A percentile compares a stretch with the other conserved stretches of the same genome.
phyloP scores from a whole-genome alignment of 2,329 filamentous ascomycete species.

The Cercospora janseana region DNA sequence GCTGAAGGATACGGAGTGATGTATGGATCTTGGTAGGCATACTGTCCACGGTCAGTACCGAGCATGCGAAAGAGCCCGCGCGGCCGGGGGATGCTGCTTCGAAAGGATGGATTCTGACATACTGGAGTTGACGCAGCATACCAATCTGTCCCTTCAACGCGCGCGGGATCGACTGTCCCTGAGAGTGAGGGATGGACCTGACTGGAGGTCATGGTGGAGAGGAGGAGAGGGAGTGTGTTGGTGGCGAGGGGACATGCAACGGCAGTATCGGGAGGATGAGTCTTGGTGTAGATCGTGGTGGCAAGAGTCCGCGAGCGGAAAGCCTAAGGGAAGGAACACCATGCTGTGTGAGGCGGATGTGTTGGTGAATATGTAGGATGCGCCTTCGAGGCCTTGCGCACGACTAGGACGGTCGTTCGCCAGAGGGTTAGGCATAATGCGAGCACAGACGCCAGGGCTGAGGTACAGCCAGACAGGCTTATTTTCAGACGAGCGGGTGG shows the following conservation, averaged over 20 bases:
- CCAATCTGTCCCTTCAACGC: slow-evolving; percentile 31
- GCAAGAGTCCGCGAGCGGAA: slow-evolving; percentile 24
- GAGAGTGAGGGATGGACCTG: slow-evolving; percentile 31
- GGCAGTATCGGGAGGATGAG: slow-evolving; percentile 28
- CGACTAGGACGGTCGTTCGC: slow-evolving; percentile 20
- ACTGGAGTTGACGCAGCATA: slow-evolving; percentile 33
- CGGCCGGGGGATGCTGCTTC: background rate
- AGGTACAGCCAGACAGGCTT: slow-evolving; percentile 27
- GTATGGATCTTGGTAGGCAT: slow-evolving; percentile 36
- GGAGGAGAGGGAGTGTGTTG: slow-evolving; percentile 25
- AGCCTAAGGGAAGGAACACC: slow-evolving; percentile 26
- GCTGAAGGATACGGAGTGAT: slow-evolving; percentile 38
- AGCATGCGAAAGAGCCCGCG: background rate
- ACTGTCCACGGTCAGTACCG: slow-evolving; percentile 25
- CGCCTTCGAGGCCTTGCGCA: slow-evolving; percentile 20
- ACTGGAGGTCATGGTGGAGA: slow-evolving; percentile 32
- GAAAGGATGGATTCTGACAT: slow-evolving; percentile 23
- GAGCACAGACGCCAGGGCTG: slow-evolving; percentile 28
- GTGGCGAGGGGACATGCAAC: slow-evolving; percentile 30
- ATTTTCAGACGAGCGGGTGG: slow-evolving; percentile 29
- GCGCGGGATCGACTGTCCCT: slow-evolving; percentile 31
- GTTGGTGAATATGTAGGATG: slow-evolving; percentile 36
- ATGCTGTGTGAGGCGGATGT: slow-evolving; percentile 30
- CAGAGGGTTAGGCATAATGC: slow-evolving; percentile 26
- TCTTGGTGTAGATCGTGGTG: slow-evolving; percentile 26